Percentiles rank a stretch among this genome's conserved stretches.
phyloP scores from a whole-genome alignment of 495 filamentous ascomycete genomes.

The Antarctomyces pellizariae region DNA sequence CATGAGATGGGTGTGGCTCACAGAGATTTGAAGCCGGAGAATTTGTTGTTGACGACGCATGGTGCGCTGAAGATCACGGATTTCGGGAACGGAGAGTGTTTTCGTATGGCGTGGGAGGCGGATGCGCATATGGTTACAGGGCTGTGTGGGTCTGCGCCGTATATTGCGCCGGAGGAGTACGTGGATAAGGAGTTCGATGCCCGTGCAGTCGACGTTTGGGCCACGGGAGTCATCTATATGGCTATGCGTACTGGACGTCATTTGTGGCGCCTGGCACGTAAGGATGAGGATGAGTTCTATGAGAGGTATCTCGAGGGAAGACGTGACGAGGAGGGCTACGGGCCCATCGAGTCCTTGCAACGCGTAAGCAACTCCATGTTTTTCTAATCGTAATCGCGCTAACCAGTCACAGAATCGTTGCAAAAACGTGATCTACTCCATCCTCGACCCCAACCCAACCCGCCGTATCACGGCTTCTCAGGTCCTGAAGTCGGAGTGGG shows the following conservation, averaged over 20 bases:
- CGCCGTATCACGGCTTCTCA: slow-evolving; percentile 90
- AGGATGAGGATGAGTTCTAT: slow-evolving; percentile 94
- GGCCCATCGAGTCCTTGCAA: slow-evolving; percentile 85
- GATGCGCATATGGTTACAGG: slow-evolving; percentile 96
- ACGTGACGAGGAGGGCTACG: slow-evolving; percentile 83
- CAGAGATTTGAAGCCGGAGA: slow-evolving; percentile 92
- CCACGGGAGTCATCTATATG: slow-evolving; percentile 98
- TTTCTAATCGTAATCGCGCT: not conserved
- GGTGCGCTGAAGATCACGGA: slow-evolving; percentile 97
- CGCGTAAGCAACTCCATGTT: slow-evolving; percentile 48
- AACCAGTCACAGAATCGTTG: slow-evolving; percentile 56
- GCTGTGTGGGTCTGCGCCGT: slow-evolving; percentile 86
- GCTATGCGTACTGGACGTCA: slow-evolving; percentile 95
- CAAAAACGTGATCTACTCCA: slow-evolving; percentile 96
- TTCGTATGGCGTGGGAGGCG: slow-evolving; percentile 98
- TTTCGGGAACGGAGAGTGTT: slow-evolving; percentile 97
- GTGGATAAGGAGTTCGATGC: slow-evolving; percentile 88
- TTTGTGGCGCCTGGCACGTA: slow-evolving; percentile 85
- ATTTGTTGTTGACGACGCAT: slow-evolving; percentile 77
- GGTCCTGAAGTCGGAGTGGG: slow-evolving; percentile 96
- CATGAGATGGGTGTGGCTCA: slow-evolving; percentile 99
- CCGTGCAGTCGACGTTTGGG: slow-evolving; percentile 91
- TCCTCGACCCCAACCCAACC: slow-evolving; percentile 80
- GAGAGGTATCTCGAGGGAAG: slow-evolving; percentile 79
- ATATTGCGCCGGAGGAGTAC: slow-evolving; percentile 96